Conservation (phyloP, 495 filamentous ascomycete genomes). For the Penicillium salamii region DNA sequence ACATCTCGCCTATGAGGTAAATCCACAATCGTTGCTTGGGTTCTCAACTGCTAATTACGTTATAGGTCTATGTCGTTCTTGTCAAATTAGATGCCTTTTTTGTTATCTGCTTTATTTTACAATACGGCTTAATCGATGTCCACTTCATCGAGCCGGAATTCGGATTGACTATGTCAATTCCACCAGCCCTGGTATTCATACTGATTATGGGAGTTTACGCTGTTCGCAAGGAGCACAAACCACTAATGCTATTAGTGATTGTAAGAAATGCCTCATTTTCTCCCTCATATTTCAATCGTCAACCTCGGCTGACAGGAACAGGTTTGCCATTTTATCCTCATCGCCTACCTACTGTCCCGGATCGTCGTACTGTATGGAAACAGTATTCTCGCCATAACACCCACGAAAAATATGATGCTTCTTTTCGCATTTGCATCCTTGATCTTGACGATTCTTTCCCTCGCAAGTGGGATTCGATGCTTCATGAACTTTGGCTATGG, state of each 20-base stretch:
- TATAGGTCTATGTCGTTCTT: conserved; percentile 20
- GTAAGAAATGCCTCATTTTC: conserved; percentile 1
- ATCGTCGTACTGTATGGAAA: conserved; percentile 15
- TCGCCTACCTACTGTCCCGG: conserved; percentile 18
- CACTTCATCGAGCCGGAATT: conserved; percentile 25
- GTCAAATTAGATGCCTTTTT: conserved; percentile 21
- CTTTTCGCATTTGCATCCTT: conserved; percentile 15
- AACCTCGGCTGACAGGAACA: neutral
- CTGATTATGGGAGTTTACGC: conserved; percentile 13
- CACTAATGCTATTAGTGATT: conserved; percentile 7
- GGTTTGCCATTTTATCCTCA: conserved; percentile 13
- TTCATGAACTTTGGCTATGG: conserved; percentile 15
- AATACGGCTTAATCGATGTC: conserved; percentile 23
- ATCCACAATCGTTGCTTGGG: neutral
- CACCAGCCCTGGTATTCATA: conserved; percentile 13
- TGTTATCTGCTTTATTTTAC: conserved; percentile 20
- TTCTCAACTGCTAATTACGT: neutral
- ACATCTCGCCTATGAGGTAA: conserved; percentile 22
- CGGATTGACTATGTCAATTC: conserved; percentile 16
- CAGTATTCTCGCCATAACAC: conserved; percentile 4
- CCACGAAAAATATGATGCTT: conserved; percentile 20
- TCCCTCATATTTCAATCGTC: too few relatives aligned
- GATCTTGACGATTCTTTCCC: conserved; percentile 1
- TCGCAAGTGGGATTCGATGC: conserved; percentile 12
- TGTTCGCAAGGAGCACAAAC: conserved; percentile 12